phyloP scores from a whole-genome alignment of 1,284 basidiomycete species.

The Cryptococcus depauperatus region DNA sequence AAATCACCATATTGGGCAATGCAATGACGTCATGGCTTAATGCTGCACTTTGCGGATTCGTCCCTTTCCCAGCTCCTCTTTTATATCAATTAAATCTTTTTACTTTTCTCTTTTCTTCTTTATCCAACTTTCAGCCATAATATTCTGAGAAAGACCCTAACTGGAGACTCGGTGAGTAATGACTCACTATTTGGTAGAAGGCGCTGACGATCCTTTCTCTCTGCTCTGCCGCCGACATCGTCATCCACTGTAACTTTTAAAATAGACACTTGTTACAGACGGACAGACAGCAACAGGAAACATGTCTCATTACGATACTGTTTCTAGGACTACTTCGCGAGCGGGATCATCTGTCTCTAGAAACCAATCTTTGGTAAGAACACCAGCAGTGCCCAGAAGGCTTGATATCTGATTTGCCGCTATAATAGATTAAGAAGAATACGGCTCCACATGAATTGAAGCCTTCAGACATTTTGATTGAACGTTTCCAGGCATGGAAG shows the following conservation, averaged over 20 bases:
- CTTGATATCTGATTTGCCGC: too few species aligned
- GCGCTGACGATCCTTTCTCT: constrained; percentile 1
- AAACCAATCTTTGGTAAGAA: constrained; percentile 60
- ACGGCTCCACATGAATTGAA: constrained; percentile 80
- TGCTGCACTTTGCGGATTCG: too few species aligned
- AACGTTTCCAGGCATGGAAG: constrained; percentile 62
- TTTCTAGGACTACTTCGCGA: constrained; percentile 53
- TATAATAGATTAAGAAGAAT: constrained; percentile 67
- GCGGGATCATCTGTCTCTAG: constrained; percentile 63
- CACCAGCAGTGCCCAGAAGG: too few species aligned
- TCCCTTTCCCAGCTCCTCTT: too few species aligned
- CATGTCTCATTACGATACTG: constrained; percentile 45
- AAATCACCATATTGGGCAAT: too few species aligned
- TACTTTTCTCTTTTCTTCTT: too few species aligned
- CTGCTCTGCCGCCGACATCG: neutral
- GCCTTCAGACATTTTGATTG: constrained; percentile 94
- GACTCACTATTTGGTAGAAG: too few species aligned
- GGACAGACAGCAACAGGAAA: constrained; percentile 7
- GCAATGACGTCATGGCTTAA: too few species aligned
- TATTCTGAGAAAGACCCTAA: too few species aligned
- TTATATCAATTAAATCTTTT: too few species aligned
- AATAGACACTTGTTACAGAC: constrained; percentile 1
- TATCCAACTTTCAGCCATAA: too few species aligned
- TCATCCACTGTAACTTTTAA: neutral
- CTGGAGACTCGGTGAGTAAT: too few species aligned